A percentile compares a stretch with the other conserved stretches of the same genome.
Conservation (phyloP, 345 rosid genomes). For the Jatropha curcas region DNA sequence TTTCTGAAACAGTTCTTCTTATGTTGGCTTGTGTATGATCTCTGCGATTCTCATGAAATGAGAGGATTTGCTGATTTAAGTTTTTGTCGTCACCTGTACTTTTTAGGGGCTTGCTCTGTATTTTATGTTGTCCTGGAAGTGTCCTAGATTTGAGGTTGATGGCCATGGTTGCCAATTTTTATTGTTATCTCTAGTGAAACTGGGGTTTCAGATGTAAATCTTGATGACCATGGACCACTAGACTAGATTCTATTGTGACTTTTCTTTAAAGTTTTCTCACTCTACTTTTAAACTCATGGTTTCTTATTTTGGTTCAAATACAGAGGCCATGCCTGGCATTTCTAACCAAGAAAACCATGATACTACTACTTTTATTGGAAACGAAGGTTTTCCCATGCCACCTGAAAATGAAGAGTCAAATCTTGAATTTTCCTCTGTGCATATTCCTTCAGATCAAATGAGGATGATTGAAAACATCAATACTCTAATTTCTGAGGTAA, state of each 20-base stretch:
- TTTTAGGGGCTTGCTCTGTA: background rate
- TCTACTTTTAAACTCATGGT: constrained; percentile 14
- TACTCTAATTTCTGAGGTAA: constrained; percentile 72
- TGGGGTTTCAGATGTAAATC: background rate
- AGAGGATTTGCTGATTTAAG: background rate
- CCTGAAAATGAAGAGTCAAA: constrained; percentile 45
- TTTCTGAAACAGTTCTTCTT: background rate
- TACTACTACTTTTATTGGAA: constrained; percentile 34
- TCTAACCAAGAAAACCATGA: constrained; percentile 42
- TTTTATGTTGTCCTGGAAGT: too few relatives aligned
- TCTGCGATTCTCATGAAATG: constrained; percentile 4
- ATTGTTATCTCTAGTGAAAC: background rate
- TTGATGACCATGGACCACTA: background rate
- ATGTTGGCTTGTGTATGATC: background rate
- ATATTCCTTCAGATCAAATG: constrained; percentile 81
- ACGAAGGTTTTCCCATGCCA: constrained; percentile 36
- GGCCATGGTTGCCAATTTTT: background rate
- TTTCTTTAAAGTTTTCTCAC: constrained; percentile 1
- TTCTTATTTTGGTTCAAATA: constrained; percentile 2
- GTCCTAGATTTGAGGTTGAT: background rate
- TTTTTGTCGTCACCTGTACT: background rate
- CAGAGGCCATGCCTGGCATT: constrained; percentile 40
- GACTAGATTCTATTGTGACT: background rate
- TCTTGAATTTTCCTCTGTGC: constrained; percentile 55
- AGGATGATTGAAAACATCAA: constrained; percentile 72